Evolutionary conservation across 2,329 filamentous ascomycete species (phyloP).

Genomic region (Fusarium dimerum): DNA sequence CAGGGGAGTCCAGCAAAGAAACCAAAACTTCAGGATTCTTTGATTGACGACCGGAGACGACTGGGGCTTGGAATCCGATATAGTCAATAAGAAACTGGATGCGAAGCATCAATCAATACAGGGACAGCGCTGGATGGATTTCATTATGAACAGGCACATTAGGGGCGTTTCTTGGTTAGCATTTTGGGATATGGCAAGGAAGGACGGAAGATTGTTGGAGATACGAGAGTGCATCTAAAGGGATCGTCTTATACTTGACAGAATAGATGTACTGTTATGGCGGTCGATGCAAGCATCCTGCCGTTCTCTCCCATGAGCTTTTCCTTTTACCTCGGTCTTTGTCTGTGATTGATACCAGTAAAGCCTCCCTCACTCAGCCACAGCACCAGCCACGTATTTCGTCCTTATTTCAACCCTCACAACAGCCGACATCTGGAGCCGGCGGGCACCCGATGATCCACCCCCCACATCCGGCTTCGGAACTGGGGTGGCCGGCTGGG

Average conservation of each 20-base stretch:
- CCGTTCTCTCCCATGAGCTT: too few relatives aligned
- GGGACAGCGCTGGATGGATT: conserved; percentile 9
- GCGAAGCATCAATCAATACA: background rate
- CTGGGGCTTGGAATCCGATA: conserved; percentile 58
- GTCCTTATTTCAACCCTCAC: background rate
- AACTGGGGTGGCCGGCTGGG: conserved; percentile 11
- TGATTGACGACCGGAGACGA: conserved; percentile 39
- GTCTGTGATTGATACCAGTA: too few relatives aligned
- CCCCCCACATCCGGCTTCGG: conserved; percentile 18
- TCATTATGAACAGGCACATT: background rate
- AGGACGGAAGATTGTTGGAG: background rate
- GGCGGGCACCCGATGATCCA: conserved; percentile 2
- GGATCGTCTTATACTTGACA: too few relatives aligned
- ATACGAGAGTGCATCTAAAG: too few relatives aligned
- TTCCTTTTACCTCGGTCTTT: too few relatives aligned
- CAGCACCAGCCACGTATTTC: conserved; percentile 9
- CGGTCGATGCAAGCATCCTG: too few relatives aligned
- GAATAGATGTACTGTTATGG: too few relatives aligned
- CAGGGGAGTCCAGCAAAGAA: conserved; percentile 54
- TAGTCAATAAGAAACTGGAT: conserved; percentile 21
- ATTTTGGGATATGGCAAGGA: background rate
- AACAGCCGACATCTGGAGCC: conserved; percentile 30
- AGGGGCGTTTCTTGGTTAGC: background rate
- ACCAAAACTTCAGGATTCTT: conserved; percentile 43
- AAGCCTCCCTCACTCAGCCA: background rate